Conservation (phyloP, 768 basidiomycete species). For the Rhizopogon sp. region DNA sequence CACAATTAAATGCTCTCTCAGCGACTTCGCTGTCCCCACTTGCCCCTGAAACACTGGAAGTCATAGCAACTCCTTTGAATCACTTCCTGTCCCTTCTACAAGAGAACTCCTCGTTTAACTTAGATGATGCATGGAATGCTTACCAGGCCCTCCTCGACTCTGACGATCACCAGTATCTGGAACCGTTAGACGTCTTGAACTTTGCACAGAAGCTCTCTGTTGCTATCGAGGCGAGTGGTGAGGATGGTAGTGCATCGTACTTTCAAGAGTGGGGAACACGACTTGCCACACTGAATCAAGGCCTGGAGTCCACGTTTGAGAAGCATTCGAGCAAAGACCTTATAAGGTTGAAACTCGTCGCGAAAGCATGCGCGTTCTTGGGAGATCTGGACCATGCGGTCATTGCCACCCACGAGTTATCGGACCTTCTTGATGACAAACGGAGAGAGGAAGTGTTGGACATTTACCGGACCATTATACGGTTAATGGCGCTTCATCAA, state of each 20-base stretch:
- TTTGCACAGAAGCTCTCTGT: constrained; percentile 22
- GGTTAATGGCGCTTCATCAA: constrained; percentile 28
- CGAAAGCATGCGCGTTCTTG: constrained; percentile 30
- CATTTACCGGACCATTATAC: constrained; percentile 35
- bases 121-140: constrained; percentile 36
- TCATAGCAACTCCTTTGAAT: constrained; percentile 1
- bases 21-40: neutral
- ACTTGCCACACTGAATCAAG: constrained; percentile 28
- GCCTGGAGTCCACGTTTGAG: constrained; percentile 18
- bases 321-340: constrained; percentile 13
- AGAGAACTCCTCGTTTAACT: constrained; percentile 20
- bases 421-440: constrained; percentile 13
- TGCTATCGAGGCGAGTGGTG: constrained; percentile 9
- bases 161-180: neutral
- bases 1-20: constrained; percentile 9
- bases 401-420: constrained; percentile 20
- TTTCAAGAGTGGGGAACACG: constrained; percentile 33
- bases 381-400: constrained; percentile 33
- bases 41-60: constrained; percentile 4
- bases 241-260: constrained; percentile 13
- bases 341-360: constrained; percentile 23
- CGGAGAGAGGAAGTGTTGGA: constrained; percentile 17
- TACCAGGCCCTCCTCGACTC: constrained; percentile 20
- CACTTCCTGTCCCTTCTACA: constrained; percentile 17
- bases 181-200: constrained; percentile 16